These are phyloP conservation scores for Pichia membranifaciens DNA, from an alignment of 805 yeast species.

Conservation along the genomic window DNA sequence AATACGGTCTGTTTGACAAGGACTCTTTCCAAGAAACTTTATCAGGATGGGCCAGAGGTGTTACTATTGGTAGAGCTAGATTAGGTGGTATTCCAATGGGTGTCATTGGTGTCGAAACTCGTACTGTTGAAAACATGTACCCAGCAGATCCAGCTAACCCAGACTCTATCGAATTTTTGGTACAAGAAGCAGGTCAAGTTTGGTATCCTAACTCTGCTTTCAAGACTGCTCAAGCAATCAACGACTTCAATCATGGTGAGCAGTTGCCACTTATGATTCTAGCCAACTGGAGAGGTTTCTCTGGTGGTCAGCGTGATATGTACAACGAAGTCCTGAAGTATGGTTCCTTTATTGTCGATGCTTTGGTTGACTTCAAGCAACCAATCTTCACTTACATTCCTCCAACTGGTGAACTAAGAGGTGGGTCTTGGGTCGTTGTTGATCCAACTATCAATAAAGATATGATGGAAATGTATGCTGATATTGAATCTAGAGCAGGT, in stretches of 20 bases:
- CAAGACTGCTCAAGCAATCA: slow-evolving; percentile 98
- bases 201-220: slow-evolving; percentile 99
- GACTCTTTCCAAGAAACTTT: slow-evolving; percentile 93
- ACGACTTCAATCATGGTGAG: slow-evolving; percentile 97
- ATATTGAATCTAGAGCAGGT: slow-evolving; percentile 92
- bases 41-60: slow-evolving; percentile 98
- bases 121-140: slow-evolving; percentile 77
- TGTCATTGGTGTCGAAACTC: slow-evolving; percentile 93
- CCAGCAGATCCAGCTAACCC: slow-evolving; percentile 99
- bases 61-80: slow-evolving; percentile 97
- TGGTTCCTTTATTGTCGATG: slow-evolving; percentile 96
- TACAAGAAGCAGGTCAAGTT: slow-evolving; percentile 98
- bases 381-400: slow-evolving; percentile 97
- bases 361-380: slow-evolving; percentile 90
- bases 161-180: slow-evolving; percentile 76
- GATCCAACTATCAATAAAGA: slow-evolving; percentile 96
- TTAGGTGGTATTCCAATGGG: slow-evolving; percentile 99
- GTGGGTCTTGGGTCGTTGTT: slow-evolving; percentile 99
- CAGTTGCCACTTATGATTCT: slow-evolving; percentile 94
- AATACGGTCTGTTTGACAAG: slow-evolving; percentile 85
- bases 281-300: slow-evolving; percentile 99
- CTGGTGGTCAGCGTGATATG: slow-evolving; percentile 99
- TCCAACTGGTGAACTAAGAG: slow-evolving; percentile 97
- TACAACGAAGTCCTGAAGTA: slow-evolving; percentile 95
- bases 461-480: slow-evolving; percentile 99